Conservation (phyloP, 1,284 basidiomycete species). For the Cutaneotrichosporon sp. region DNA sequence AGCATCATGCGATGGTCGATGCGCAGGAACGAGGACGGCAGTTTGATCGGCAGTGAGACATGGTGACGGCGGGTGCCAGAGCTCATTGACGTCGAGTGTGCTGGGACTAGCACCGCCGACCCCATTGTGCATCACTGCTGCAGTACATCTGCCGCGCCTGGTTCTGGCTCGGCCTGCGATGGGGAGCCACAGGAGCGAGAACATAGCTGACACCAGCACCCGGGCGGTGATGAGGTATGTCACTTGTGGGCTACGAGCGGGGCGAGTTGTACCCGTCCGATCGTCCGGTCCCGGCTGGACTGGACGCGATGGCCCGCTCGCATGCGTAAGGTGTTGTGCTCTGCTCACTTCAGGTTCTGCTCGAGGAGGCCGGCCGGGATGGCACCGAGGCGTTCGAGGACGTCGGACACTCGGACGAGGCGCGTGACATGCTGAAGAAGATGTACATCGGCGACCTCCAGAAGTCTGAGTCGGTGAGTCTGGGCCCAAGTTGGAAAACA, state of each 20-base stretch:
- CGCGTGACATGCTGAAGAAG: constrained; percentile 74
- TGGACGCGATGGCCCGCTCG: not conserved
- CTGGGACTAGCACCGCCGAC: too few relatives aligned
- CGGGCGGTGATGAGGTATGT: constrained; percentile 73
- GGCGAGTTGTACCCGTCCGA: too few relatives aligned
- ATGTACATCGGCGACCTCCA: constrained; percentile 77
- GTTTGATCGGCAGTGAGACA: not conserved
- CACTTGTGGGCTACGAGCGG: too few relatives aligned
- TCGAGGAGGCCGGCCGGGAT: constrained; percentile 82
- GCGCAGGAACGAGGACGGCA: not conserved
- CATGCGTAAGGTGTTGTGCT: not conserved
- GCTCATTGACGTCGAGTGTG: not conserved
- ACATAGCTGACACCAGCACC: constrained; percentile 61
- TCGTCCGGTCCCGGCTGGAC: too few relatives aligned
- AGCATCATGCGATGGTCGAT: constrained; percentile 22
- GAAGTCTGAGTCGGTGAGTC: constrained; percentile 50
- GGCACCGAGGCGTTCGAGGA: constrained; percentile 99
- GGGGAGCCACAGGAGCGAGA: too few relatives aligned
- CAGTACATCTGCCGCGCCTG: too few relatives aligned
- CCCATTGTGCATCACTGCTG: too few relatives aligned
- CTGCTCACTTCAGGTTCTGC: constrained; percentile 62
- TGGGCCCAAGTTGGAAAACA: too few relatives aligned
- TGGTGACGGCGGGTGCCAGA: not conserved
- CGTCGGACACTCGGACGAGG: constrained; percentile 98
- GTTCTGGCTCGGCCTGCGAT: too few relatives aligned